Evolutionary conservation across 176 grass and related monocot species (phyloP).

Genomic region (Zizania latifolia): DNA sequence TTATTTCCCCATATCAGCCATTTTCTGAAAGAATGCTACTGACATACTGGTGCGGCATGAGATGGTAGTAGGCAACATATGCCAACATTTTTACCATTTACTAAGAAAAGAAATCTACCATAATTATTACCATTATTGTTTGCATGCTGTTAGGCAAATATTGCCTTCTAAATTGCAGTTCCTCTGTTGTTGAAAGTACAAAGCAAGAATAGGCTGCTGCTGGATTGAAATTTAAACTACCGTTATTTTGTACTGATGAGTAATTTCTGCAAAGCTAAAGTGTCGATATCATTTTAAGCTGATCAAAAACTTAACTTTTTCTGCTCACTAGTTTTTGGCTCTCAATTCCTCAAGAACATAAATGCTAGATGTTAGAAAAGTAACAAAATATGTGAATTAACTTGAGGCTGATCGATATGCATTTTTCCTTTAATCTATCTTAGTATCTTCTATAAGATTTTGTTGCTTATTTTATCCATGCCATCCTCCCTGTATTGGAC

Average conservation of each 20-base stretch:
- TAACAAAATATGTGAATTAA: background rate
- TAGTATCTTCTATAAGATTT: background rate
- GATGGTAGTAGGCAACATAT: background rate
- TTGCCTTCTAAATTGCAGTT: background rate
- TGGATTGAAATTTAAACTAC: background rate
- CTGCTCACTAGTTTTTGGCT: background rate
- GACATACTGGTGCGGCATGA: background rate
- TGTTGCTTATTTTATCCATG: background rate
- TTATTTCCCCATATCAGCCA: background rate
- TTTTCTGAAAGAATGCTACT: background rate
- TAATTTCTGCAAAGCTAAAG: slow-evolving; percentile 9
- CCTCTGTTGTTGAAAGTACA: slow-evolving; percentile 7
- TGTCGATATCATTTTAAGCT: background rate
- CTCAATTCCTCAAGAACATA: background rate
- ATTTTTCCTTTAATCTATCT: background rate
- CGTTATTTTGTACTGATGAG: background rate
- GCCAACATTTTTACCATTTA: slow-evolving; percentile 5
- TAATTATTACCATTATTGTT: background rate
- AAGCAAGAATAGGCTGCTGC: background rate
- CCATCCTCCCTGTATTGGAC: background rate
- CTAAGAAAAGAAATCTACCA: background rate
- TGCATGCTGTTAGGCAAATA: background rate
- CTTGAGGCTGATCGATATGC: background rate
- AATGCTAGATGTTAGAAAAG: background rate
- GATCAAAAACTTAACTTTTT: background rate